These are phyloP conservation scores for Seminavis robusta DNA, from an alignment of 108 stramenopile species.

Conservation along the genomic window DNA sequence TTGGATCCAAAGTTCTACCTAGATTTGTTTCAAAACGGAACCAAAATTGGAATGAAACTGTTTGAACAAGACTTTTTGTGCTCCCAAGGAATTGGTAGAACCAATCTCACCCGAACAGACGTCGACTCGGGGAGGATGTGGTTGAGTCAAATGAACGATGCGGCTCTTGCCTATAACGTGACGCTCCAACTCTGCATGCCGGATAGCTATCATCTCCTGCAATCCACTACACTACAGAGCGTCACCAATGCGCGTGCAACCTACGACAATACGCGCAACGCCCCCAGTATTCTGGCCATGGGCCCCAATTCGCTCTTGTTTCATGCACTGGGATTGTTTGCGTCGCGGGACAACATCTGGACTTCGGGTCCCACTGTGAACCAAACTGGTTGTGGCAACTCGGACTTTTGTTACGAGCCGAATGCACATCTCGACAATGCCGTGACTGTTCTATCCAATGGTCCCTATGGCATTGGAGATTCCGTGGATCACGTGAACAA, in stretches of 20 bases:
- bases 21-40: slow-evolving; percentile 16
- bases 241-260: slow-evolving; percentile 15
- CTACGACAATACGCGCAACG: slow-evolving; percentile 5
- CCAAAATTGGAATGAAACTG: slow-evolving; percentile 6
- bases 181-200: slow-evolving; percentile 18
- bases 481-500: neutral
- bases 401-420: slow-evolving; percentile 10
- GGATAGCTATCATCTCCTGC: slow-evolving; percentile 5
- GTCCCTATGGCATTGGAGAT: slow-evolving; percentile 19
- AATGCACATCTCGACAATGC: slow-evolving; percentile 19
- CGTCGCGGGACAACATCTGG: slow-evolving; percentile 16
- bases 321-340: slow-evolving; percentile 7
- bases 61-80: slow-evolving; percentile 24
- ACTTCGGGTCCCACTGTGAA: slow-evolving; percentile 2
- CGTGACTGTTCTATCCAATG: slow-evolving; percentile 16
- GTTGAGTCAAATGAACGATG: slow-evolving; percentile 8
- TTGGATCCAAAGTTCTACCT: slow-evolving; percentile 14
- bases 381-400: slow-evolving; percentile 12
- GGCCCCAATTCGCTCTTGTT: slow-evolving; percentile 11
- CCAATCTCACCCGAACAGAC: slow-evolving; percentile 10
- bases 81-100: slow-evolving; percentile 5
- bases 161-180: neutral
- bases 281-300: slow-evolving; percentile 6
- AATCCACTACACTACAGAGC: neutral
- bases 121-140: slow-evolving; percentile 3